Evolutionary conservation across 805 yeast species (phyloP).

Genomic region (Barnettozyma populi): DNA sequence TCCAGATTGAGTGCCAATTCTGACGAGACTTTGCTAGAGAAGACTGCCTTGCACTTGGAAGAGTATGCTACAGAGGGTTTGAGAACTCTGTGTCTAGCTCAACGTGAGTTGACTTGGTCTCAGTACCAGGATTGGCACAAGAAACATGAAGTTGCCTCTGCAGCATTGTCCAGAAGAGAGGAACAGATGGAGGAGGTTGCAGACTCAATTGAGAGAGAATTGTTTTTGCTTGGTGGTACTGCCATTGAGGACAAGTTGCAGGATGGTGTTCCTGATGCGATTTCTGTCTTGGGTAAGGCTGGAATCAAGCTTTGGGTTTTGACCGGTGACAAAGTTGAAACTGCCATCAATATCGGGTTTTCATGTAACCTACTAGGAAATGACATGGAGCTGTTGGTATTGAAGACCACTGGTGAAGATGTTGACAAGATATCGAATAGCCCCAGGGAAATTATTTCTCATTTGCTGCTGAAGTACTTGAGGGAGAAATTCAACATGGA

Average conservation of each 20-base stretch:
- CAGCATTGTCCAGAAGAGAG: constrained; percentile 60
- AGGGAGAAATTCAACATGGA: constrained; percentile 48
- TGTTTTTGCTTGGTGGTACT: constrained; percentile 71
- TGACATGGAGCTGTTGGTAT: constrained; percentile 68
- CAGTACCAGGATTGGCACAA: constrained; percentile 60
- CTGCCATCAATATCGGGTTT: constrained; percentile 83
- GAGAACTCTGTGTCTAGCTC: constrained; percentile 77
- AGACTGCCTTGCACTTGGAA: constrained; percentile 70
- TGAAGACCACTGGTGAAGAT: constrained; percentile 56
- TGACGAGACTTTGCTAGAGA: constrained; percentile 42
- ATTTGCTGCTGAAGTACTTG: constrained; percentile 40
- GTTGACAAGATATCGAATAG: constrained; percentile 37
- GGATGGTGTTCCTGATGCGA: constrained; percentile 83
- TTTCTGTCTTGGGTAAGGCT: constrained; percentile 61
- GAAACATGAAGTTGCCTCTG: constrained; percentile 58
- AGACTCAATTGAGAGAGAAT: constrained; percentile 62
- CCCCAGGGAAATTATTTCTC: constrained; percentile 28
- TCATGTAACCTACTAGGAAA: constrained; percentile 73
- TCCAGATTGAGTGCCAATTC: constrained; percentile 52
- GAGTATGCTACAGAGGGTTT: constrained; percentile 80
- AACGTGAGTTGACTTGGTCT: constrained; percentile 56
- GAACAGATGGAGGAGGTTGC: constrained; percentile 70
- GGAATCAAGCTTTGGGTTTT: constrained; percentile 84
- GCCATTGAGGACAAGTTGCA: constrained; percentile 84
- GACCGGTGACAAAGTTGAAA: constrained; percentile 87